phyloP scores from a whole-genome alignment of 2,329 filamentous ascomycete species.

The Podosphaera fusca region DNA sequence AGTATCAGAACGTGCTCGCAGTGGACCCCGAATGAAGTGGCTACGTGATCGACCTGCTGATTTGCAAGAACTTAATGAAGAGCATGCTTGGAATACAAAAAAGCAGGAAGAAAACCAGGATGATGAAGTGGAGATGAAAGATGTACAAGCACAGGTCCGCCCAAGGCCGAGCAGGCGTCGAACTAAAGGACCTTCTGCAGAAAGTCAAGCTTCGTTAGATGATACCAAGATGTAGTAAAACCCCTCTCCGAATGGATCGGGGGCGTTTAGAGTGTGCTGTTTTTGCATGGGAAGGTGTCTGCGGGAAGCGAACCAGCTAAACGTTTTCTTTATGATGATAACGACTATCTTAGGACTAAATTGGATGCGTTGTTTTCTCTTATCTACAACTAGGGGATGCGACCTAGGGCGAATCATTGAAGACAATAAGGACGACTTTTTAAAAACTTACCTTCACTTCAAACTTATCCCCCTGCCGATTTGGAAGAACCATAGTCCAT shows the following conservation, averaged over 20 bases:
- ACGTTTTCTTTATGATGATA: background rate
- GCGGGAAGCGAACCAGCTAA: background rate
- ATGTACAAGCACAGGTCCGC: conserved; percentile 7
- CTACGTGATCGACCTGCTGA: conserved; percentile 63
- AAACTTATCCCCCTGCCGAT: background rate
- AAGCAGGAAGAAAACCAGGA: conserved; percentile 34
- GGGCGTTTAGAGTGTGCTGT: background rate
- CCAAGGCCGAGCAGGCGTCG: conserved; percentile 4
- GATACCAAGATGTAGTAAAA: conserved; percentile 6
- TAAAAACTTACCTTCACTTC: background rate
- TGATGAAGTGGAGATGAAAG: conserved; percentile 21
- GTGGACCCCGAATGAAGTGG: conserved; percentile 93
- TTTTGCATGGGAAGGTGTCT: background rate
- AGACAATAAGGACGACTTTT: background rate
- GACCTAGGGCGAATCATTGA: background rate
- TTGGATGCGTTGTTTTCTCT: background rate
- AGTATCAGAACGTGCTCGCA: conserved; percentile 72
- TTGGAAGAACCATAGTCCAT: background rate
- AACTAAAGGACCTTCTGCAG: conserved; percentile 8
- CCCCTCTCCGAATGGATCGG: background rate
- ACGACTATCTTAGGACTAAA: background rate
- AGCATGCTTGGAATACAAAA: conserved; percentile 28
- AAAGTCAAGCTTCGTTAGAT: conserved; percentile 16
- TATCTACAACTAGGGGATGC: background rate
- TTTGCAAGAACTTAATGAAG: conserved; percentile 66